Evolutionary conservation across 2,329 filamentous ascomycete species (phyloP), one percentile per base, ranked within the genome.

Genomic region (Sphaerulina vaccinii): DNA sequence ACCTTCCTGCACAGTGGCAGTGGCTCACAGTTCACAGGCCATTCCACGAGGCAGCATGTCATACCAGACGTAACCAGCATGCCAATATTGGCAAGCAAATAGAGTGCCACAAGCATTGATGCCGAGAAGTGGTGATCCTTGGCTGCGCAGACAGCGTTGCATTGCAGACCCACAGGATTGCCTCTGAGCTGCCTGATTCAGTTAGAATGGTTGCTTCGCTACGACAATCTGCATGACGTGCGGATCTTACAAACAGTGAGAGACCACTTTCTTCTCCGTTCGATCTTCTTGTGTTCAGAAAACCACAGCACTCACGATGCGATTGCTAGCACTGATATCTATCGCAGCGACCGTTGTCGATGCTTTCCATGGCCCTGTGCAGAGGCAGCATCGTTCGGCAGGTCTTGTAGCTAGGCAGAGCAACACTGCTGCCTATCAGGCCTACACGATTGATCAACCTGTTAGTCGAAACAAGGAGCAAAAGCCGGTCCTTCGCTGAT

Each of bases 401-500:
- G 18, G 2, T 19, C 18, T 48, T 9, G n/a, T 18, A 15, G 19
- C 15, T 32, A 32, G 42, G 24, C 22, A 32, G 16, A n/a, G n/a
- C n/a, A 23, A 27, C 7, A 27, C 22, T 10, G 18, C 49, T 22
- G 18, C 42, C 21, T 51, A 51, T 16, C 32, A 21, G 23, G 29
- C 42, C 11, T 27, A 51, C 11, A 40, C 42, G 9, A 46, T 52
- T 41, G 49, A 52, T 42, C 49, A 52, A 13, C 21, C 37, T 16
- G 49, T 47, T n/a, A 19, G 49, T 36, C 13, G 13, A 18, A n/a
- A 15, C 24, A 18, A 9, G 9, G 15, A 10, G 15, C 6, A 2
- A 6, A 43, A 50, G 15, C 4, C 7, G n/a, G n/a, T 50, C n/a
- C n/a, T 16, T 32, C 4, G 23, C 40, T 47, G 18, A 45, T 29